Evolutionary conservation across 2,329 filamentous ascomycete species (phyloP).

Genomic region (Tolypocladium pustulatum): DNA sequence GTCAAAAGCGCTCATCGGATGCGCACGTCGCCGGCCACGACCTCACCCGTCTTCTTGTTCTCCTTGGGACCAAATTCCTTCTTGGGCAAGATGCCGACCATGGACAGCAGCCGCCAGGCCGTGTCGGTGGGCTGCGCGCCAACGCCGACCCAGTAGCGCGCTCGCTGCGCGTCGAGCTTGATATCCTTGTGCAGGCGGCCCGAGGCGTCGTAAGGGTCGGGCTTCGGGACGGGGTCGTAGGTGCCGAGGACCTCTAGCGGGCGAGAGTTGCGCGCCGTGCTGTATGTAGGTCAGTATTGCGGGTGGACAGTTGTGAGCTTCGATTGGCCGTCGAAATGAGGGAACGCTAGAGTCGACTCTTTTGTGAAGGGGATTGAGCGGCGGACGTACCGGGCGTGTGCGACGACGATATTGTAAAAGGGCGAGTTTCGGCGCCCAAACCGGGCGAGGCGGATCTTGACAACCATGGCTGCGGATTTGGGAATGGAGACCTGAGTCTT

Average conservation of each 20-base stretch:
- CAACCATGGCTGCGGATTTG: conserved; percentile 54
- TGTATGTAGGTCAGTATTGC: conserved; percentile 21
- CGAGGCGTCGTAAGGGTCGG: conserved; percentile 48
- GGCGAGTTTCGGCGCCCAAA: conserved; percentile 84
- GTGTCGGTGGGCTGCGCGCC: conserved; percentile 90
- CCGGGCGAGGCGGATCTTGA: conserved; percentile 87
- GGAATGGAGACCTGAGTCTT: not conserved
- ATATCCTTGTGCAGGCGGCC: conserved; percentile 81
- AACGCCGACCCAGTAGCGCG: conserved; percentile 94
- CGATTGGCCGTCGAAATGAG: not conserved
- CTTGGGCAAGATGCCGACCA: conserved; percentile 48
- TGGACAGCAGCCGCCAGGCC: conserved; percentile 73
- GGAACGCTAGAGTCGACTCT: not conserved
- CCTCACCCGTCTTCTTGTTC: conserved; percentile 12
- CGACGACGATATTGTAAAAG: conserved; percentile 95
- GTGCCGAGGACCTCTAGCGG: conserved; percentile 89
- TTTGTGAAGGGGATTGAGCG: not conserved
- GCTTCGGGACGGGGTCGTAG: conserved; percentile 58
- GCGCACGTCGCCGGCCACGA: conserved; percentile 16
- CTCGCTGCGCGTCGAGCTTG: conserved; percentile 67
- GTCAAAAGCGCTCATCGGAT: conserved; percentile 13
- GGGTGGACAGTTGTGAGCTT: not conserved
- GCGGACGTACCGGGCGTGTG: conserved; percentile 69
- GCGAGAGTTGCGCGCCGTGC: conserved; percentile 75
- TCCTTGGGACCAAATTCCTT: conserved; percentile 23